Base-by-base conservation (phyloP, 768 basidiomycete genomes). In the Boletus eberwhitei region DNA sequence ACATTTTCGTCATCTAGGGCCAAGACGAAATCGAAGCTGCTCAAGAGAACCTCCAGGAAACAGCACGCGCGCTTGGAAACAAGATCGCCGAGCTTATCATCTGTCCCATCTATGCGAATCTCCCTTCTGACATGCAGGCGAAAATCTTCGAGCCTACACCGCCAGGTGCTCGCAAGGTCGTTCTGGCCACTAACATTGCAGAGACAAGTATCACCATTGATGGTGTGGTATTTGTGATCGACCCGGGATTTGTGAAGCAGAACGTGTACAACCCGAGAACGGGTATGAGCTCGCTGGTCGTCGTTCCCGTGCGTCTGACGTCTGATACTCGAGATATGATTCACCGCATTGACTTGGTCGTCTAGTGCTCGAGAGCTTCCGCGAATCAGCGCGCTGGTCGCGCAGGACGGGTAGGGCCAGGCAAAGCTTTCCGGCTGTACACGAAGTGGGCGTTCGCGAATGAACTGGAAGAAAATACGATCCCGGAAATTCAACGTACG, bases 131-230 rank as follows among this genome's bases (percentile, higher is more conserved):
- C 57, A 95, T 99, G 95, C 97, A 99, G 70, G 90, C 94, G 36
- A 97, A 98, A 75, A 99, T 99, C 53, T 99, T 99, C 71, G 97
- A 99, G 71, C 96, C 97, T 1, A 99, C 97, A 5, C 97, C 96
- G 1, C 89, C 91, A 50, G 94, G 94, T 19, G 92, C 97, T 26
- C 80, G 97, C 53, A 99, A 99, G 74, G 95, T 99, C 44, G 97
- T 99, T 19, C 78, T 99, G 29, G 97, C 97, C 4, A 99, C 97
- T 21, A 99, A 99, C 67, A 98, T 99, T 59, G 97, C 97, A n/a
- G 97, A 99, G 73, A 99, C 97, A 5, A 95, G 93, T 7, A 99
- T 99, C 69, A 99, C 97, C 8, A 99, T 99, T 61, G 97, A 98
- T 51, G 97, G 97, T 29, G 97, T 99, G 7, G 96, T 98, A 2